These are phyloP conservation scores for Globisporangium yorkense DNA, from an alignment of 352 stramenopile genomes.

Conservation along the genomic window DNA sequence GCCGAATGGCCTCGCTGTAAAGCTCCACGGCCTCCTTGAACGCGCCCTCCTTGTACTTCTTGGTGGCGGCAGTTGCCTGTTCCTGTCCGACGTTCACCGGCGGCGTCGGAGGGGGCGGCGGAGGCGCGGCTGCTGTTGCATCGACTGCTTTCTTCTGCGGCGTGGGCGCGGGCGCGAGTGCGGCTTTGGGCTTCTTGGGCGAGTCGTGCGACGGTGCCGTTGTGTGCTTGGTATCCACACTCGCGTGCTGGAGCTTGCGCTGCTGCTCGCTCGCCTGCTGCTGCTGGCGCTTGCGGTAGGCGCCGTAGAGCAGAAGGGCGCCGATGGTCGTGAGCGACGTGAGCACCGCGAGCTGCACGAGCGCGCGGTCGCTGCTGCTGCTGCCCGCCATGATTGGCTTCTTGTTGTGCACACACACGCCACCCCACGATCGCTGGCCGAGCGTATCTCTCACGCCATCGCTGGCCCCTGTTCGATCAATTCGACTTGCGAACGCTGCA, in stretches of 20 bases:
- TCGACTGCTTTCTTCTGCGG: constrained; percentile 25
- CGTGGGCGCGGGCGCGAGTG: constrained; percentile 14
- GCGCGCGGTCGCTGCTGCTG: constrained; percentile 28
- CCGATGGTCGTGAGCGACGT: constrained; percentile 69
- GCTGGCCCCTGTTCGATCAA: no score
- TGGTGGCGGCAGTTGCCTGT: constrained; percentile 61
- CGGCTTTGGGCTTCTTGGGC: constrained; percentile 24
- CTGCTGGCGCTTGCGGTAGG: constrained; percentile 39
- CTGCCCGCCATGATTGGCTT: background rate
- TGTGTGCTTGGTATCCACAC: constrained; percentile 16
- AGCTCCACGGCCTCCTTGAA: constrained; percentile 65
- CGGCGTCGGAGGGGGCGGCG: background rate
- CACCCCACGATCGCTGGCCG: no score
- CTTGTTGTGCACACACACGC: no score
- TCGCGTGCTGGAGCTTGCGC: constrained; percentile 17
- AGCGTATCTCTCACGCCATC: no score
- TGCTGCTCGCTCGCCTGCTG: constrained; percentile 9
- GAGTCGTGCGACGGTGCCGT: constrained; percentile 13
- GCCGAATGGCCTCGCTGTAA: constrained; percentile 58
- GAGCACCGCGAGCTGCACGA: constrained; percentile 66
- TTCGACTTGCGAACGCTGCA: no score
- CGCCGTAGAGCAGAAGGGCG: constrained; percentile 42
- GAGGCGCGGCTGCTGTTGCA: background rate
- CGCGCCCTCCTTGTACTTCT: constrained; percentile 73
- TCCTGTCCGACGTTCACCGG: constrained; percentile 40